A percentile compares a stretch with the other conserved stretches of the same genome.
These are phyloP conservation scores for Lachnellula occidentalis DNA, from an alignment of 2,329 filamentous ascomycete species.

Conservation along the genomic window DNA sequence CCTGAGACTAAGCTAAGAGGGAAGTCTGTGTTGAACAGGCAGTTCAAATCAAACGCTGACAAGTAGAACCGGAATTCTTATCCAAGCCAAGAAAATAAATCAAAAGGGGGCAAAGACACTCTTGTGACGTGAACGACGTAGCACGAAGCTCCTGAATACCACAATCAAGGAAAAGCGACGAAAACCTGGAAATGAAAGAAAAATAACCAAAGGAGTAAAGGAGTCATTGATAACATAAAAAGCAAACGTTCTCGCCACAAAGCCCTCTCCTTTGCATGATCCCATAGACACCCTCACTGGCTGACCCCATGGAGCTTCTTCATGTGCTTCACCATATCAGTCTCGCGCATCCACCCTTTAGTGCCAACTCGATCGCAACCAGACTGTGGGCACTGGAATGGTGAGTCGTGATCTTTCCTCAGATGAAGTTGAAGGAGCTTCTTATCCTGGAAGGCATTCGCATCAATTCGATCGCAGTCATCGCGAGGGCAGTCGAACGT, in stretches of 20 bases:
- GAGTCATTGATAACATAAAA: no score
- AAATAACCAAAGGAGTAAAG: no score
- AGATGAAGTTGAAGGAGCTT: conserved; percentile 10
- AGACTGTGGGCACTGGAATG: conserved; percentile 12
- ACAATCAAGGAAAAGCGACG: no score
- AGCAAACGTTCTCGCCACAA: no score
- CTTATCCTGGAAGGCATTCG: conserved; percentile 8
- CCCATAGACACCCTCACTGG: no score
- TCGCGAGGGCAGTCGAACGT: background rate
- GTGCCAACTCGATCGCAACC: conserved; percentile 16
- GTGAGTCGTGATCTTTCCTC: conserved; percentile 15
- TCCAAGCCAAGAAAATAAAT: no score
- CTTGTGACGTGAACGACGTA: no score
- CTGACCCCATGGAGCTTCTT: conserved; percentile 6
- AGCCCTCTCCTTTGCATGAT: no score
- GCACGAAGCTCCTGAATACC: no score
- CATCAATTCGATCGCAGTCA: conserved; percentile 5
- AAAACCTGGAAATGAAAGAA: no score
- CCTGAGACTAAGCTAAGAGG: background rate
- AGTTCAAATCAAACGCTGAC: background rate
- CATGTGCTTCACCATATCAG: conserved; percentile 17
- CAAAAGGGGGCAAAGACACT: no score
- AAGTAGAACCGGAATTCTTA: background rate
- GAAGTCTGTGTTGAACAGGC: background rate
- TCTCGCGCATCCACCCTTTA: conserved; percentile 16